Base-by-base conservation (phyloP, 148 eudicot species). In the Rhododendron henanense region DNA sequence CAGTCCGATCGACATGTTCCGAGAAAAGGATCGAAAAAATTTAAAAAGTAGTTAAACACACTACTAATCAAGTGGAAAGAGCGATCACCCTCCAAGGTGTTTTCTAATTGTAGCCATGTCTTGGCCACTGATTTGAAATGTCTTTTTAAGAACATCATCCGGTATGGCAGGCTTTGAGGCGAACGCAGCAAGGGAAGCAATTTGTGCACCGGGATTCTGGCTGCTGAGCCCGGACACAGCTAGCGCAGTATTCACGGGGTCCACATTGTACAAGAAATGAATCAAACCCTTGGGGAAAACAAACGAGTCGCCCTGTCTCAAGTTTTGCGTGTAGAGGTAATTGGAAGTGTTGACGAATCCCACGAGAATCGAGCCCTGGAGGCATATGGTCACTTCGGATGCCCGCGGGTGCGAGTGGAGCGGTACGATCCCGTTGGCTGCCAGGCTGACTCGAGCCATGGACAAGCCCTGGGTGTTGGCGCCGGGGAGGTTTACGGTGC, bases 331-430 rank as follows among this genome's bases (percentile, higher is more conserved):
- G 63, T 87, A 93, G 41, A 91, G 71, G 16, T 84, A 86, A 21
- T 93, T 93, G 0, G 94, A 87, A 2, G 96, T 93, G 80, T 94
- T 94, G 1, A 97, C 90, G 82, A 97, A 94, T 47, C 98, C 98
- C 45, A 94, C 98, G 1, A 94, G 86, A 48, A 97, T 90, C 0
- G 92, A 90, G 2, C 98, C 99, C 59, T 89, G 85, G 0, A 94
- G 88, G 82, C 96, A 88, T 11, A 92, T 92, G 85, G 95, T 91
- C 25, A 94, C 95, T 31, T 97, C 98, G 0, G 99, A 90, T 73
- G 98, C 98, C 74, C 99, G 91, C 4, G 99, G 97, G 89, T 96
- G 99, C 4, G 93, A 87, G 87, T 96, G 97, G 1, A 96, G 95
- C 5, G 99, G 97, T 16, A 96, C 93, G 9, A 92, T 83, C 2